A percentile compares a stretch with the other conserved stretches of the same genome.
These are phyloP conservation scores for Patellifolia procumbens DNA, from an alignment of 179 eudicot genomes.

Conservation along the genomic window DNA sequence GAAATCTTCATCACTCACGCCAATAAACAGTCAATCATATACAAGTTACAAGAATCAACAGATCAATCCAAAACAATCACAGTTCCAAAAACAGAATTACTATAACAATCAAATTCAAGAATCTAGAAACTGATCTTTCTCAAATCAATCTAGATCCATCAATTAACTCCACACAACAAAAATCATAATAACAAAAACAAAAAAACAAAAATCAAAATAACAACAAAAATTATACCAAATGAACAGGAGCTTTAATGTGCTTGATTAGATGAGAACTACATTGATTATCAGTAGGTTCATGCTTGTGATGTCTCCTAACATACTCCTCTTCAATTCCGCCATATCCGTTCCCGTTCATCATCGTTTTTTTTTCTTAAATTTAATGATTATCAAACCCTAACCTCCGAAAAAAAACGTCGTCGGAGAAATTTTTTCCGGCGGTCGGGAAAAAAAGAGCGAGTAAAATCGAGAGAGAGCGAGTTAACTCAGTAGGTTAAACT, in stretches of 20 bases:
- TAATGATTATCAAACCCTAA: constrained; percentile 12
- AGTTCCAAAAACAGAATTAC: neutral
- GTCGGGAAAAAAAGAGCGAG: neutral
- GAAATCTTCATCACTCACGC: neutral
- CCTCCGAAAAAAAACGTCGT: constrained; percentile 9
- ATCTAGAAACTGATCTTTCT: neutral
- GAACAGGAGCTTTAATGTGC: constrained; percentile 53
- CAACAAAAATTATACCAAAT: constrained; percentile 29
- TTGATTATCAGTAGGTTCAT: constrained; percentile 38
- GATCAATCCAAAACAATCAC: constrained; percentile 14
- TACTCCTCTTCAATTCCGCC: constrained; percentile 32
- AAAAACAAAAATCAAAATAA: neutral
- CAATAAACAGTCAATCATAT: neutral
- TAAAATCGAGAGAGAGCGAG: neutral
- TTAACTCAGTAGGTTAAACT: constrained; percentile 17
- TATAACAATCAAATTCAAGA: neutral
- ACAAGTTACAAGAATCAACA: neutral
- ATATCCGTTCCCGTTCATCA: constrained; percentile 32
- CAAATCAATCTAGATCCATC: constrained; percentile 4
- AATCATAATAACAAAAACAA: neutral
- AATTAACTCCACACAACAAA: neutral
- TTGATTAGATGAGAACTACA: constrained; percentile 45
- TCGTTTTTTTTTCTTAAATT: neutral
- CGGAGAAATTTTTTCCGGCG: constrained; percentile 5
- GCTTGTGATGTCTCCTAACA: constrained; percentile 36